Evolutionary conservation across 2,329 filamentous ascomycete species (phyloP).

Genomic region (Cephalotrichum gorgonifer): DNA sequence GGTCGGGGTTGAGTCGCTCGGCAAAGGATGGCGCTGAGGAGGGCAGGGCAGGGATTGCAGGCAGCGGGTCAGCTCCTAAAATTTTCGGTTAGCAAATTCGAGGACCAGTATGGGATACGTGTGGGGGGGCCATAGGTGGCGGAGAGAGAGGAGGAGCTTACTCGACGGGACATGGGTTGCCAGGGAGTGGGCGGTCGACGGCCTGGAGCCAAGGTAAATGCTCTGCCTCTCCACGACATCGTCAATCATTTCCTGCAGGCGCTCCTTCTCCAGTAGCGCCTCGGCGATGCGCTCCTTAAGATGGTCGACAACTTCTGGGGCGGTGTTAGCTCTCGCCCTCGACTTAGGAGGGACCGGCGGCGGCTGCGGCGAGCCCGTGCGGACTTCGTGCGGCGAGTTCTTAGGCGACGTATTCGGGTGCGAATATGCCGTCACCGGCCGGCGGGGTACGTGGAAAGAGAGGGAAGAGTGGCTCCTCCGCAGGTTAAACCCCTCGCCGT

Average conservation of each 20-base stretch:
- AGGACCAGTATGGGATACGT: too few relatives aligned
- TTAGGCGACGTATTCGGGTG: constrained; percentile 16
- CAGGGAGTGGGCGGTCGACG: constrained; percentile 37
- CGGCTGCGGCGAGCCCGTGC: constrained; percentile 13
- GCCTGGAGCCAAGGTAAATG: constrained; percentile 41
- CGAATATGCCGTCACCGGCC: constrained; percentile 23
- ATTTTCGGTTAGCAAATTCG: neutral
- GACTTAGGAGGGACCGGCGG: constrained; percentile 33
- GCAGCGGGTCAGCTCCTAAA: constrained; percentile 38
- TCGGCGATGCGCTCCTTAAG: constrained; percentile 46
- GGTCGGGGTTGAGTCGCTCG: constrained; percentile 39
- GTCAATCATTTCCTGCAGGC: constrained; percentile 48
- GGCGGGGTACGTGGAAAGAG: constrained; percentile 46
- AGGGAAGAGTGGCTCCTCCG: constrained; percentile 38
- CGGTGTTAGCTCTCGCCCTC: constrained; percentile 31
- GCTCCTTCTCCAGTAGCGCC: constrained; percentile 49
- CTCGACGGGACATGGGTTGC: constrained; percentile 14
- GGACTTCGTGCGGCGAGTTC: constrained; percentile 1
- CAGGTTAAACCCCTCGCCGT: constrained; percentile 22
- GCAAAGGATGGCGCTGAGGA: constrained; percentile 47
- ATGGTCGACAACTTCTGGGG: constrained; percentile 32
- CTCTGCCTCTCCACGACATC: constrained; percentile 50
- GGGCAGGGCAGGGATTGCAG: constrained; percentile 46
- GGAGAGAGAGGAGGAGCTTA: constrained; percentile 7
- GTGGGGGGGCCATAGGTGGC: too few relatives aligned